Base-by-base conservation (phyloP, 768 basidiomycete species). In the Boletus coccyginus region DNA sequence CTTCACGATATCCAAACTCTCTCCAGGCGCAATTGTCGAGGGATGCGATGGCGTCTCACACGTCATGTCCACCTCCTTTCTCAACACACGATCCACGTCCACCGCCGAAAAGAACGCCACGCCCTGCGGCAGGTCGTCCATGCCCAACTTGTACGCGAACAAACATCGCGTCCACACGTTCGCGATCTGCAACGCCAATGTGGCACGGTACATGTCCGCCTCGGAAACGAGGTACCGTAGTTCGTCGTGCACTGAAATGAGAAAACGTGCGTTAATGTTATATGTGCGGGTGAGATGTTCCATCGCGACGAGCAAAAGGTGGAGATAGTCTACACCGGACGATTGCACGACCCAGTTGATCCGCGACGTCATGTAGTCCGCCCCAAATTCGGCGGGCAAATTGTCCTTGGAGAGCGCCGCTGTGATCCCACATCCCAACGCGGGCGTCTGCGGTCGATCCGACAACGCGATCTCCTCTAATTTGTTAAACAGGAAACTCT, bases 341-440 rank as follows among this genome's bases (percentile, higher is more conserved):
- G 95, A 98, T 66, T 98, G 97, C 7, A 98, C 97, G 47, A 95
- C 97, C 97, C 97, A 98, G 67, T 99, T 99, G 75, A 98, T 95
- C 42, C 97, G 85, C 7, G 94, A 97, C 0, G 97, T 89, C 81
- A 98, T 88, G 70, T 92, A 98, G 60, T 95, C 92, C 0, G 87
- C 72, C 13, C 90, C 92, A 57, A 93, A 92, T 55, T 81, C 82
- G 35, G 83, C 82, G 0, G 90, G 89, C 3, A 99, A 82, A 66
- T 92, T 87, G 58, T 90, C 86, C 73, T 92, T 95, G 31, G 89
- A 88, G n/a, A 99, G 78, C 0, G 96, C 96, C 48, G 89, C 83
- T 1, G 97, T 98, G 42, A 99, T 85, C 16, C 94, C 93, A 65
- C 96, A 98, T 2, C 90, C 93, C 19, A 99, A 79, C 1, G 94